Percentiles rank a stretch among this genome's conserved stretches.
Conservation (phyloP, 257 asterid genomes). For the Nicotiana knightiana region DNA sequence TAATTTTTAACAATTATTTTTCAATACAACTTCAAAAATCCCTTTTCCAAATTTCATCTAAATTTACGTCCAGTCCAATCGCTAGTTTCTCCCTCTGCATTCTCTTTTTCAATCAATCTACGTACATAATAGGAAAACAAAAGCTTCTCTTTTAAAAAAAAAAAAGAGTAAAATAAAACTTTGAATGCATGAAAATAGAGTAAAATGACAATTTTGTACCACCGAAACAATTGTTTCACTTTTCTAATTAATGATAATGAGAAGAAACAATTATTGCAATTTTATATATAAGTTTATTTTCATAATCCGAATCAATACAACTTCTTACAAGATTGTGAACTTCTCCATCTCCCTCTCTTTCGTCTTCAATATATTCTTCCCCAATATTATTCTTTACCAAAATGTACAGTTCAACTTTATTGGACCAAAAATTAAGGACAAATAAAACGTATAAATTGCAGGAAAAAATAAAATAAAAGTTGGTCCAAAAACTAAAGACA, state of each 20-base stretch:
- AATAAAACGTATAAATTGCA: neutral
- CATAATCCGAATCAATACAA: neutral
- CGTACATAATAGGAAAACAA: neutral
- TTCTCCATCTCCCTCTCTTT: neutral
- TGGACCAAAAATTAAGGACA: neutral
- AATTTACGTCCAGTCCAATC: no score
- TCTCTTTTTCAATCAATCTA: neutral
- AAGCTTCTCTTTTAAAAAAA: no score
- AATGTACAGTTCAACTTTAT: constrained; percentile 20
- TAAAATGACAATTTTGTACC: neutral
- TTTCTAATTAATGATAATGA: neutral
- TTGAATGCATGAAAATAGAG: neutral
- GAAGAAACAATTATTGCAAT: neutral
- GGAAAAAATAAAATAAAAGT: neutral
- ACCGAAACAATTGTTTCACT: neutral
- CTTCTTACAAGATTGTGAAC: neutral
- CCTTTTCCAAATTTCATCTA: no score
- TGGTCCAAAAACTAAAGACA: neutral
- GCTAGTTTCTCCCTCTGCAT: neutral
- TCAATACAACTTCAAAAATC: no score
- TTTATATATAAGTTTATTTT: neutral
- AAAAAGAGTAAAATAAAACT: neutral
- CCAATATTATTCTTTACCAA: constrained; percentile 8
- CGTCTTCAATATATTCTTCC: neutral
- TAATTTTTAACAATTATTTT: no score